Conservation (phyloP, 495 filamentous ascomycete species). For the Pyrenula massariospora region DNA sequence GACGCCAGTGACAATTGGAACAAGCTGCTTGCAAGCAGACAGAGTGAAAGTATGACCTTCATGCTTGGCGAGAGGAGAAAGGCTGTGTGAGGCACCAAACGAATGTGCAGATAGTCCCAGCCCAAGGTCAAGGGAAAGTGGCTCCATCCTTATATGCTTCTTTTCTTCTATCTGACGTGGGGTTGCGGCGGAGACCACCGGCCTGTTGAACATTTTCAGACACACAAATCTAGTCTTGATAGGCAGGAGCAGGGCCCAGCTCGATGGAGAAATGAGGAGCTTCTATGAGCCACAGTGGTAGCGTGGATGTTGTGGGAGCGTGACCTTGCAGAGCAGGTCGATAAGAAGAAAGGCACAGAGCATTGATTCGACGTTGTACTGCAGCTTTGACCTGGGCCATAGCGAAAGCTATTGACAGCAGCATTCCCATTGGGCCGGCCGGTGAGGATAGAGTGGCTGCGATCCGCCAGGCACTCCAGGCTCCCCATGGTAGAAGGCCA, state of each 20-base stretch:
- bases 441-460: background rate
- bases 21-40: background rate
- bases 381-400: background rate
- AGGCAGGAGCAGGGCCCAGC: background rate
- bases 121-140: too few species aligned
- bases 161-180: background rate
- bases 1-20: background rate
- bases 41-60: background rate
- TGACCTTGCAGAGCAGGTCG: background rate
- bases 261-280: too few species aligned
- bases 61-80: background rate
- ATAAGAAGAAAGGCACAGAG: background rate
- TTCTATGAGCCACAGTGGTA: too few species aligned
- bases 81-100: background rate
- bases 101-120: too few species aligned
- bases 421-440: background rate
- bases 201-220: background rate
- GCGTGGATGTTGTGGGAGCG: background rate
- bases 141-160: background rate
- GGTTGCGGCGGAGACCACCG: background rate
- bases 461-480: background rate
- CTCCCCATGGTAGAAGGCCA: background rate
- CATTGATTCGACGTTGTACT: background rate
- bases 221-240: background rate
- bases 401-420: background rate